A percentile compares a stretch with the other conserved stretches of the same genome.
phyloP scores from a whole-genome alignment of 192 early-diverging fungal species.

The Linderina pennispora region DNA sequence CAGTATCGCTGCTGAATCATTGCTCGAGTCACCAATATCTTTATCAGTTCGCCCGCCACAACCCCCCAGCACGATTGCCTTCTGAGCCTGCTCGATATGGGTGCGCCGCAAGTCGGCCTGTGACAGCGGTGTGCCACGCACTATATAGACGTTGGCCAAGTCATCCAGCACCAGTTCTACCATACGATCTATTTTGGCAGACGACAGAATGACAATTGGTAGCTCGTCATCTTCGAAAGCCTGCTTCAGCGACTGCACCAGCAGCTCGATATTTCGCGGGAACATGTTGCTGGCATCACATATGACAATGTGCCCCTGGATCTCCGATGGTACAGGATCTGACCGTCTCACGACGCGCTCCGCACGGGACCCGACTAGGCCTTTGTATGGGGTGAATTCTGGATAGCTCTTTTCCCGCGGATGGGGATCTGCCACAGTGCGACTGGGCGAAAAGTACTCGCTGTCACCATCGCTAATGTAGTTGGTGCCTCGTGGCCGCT shows the following conservation, averaged over 20 bases:
- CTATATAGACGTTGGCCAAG: constrained; percentile 27
- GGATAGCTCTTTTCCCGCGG: neutral
- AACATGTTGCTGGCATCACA: constrained; percentile 34
- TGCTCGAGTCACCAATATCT: constrained; percentile 1
- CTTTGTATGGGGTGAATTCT: constrained; percentile 2
- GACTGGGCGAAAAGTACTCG: constrained; percentile 29
- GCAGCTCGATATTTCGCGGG: constrained; percentile 41
- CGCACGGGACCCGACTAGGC: constrained; percentile 1
- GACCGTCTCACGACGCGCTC: constrained; percentile 2
- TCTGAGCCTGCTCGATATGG: constrained; percentile 24
- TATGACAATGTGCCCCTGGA: constrained; percentile 33
- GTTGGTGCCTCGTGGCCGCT: constrained; percentile 7
- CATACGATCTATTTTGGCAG: constrained; percentile 7
- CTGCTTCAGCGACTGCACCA: constrained; percentile 32
- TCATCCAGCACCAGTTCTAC: constrained; percentile 9
- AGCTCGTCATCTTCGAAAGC: constrained; percentile 32
- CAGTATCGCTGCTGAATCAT: constrained; percentile 37
- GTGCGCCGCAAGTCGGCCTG: constrained; percentile 32
- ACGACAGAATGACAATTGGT: constrained; percentile 31
- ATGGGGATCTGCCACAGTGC: neutral
- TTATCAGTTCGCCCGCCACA: constrained; percentile 2
- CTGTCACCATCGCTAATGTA: constrained; percentile 40
- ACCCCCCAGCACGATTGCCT: constrained; percentile 34
- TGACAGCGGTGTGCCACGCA: constrained; percentile 39
- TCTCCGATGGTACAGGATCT: constrained; percentile 11